phyloP scores from a whole-genome alignment of 805 yeast species.

The Torulaspora indica region DNA sequence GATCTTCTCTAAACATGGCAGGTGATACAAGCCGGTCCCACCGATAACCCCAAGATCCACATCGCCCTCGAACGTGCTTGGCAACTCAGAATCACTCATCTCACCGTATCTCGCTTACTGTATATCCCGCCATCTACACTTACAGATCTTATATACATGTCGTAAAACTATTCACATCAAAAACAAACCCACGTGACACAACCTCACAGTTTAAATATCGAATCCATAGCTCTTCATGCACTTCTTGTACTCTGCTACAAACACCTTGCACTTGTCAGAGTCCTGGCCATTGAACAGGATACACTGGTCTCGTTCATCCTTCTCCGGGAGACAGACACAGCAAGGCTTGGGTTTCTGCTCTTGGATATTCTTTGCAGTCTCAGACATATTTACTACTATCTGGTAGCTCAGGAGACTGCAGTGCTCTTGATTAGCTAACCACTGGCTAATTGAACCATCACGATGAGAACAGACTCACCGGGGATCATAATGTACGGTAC shows the following conservation, averaged over 20 bases:
- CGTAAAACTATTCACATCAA: too few relatives aligned
- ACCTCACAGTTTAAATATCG: conserved; percentile 23
- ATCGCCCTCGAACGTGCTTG: conserved; percentile 25
- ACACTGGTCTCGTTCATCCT: conserved; percentile 81
- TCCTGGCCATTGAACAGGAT: conserved; percentile 78
- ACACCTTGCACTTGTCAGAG: conserved; percentile 61
- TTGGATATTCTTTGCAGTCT: not conserved
- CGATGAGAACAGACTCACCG: too few relatives aligned
- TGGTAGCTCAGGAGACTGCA: too few relatives aligned
- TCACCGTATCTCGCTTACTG: not conserved
- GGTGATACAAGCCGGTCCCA: conserved; percentile 94
- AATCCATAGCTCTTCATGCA: conserved; percentile 96
- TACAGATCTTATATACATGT: not conserved
- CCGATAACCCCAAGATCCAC: conserved; percentile 88
- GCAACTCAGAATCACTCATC: conserved; percentile 22
- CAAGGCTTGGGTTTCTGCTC: conserved; percentile 80
- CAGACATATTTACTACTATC: too few relatives aligned
- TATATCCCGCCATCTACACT: too few relatives aligned
- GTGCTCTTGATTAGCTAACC: too few relatives aligned
- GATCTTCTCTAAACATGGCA: conserved; percentile 77
- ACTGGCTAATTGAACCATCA: too few relatives aligned
- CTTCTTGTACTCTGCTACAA: conserved; percentile 66
- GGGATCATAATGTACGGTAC: too few relatives aligned
- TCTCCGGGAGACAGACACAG: conserved; percentile 87
- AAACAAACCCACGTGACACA: not conserved